These are phyloP conservation scores for Yamadazyma conglobata DNA, from an alignment of 1,139 yeast genomes.

Conservation along the genomic window DNA sequence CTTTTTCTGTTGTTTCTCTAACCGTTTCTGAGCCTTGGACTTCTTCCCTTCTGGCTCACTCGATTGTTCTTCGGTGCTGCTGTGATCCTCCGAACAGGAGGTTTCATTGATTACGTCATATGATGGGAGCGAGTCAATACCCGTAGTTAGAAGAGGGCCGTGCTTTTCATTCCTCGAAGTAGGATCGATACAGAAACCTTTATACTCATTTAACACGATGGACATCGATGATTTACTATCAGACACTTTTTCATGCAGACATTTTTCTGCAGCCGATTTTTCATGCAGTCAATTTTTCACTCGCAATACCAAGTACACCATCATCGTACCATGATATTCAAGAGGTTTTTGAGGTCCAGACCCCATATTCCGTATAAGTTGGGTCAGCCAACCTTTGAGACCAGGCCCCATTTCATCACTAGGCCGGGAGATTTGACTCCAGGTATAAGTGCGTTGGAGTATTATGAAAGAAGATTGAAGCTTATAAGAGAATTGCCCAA, in stretches of 20 bases:
- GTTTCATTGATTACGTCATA: constrained; percentile 9
- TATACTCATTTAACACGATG: constrained; percentile 18
- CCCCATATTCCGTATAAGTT: constrained; percentile 32
- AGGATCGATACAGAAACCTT: constrained; percentile 21
- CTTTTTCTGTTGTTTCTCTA: constrained; percentile 29
- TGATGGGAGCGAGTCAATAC: constrained; percentile 33
- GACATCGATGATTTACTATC: constrained; percentile 9
- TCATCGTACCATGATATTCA: constrained; percentile 3
- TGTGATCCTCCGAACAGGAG: neutral
- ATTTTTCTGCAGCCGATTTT: no score
- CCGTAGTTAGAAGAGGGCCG: constrained; percentile 18
- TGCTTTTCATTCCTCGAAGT: constrained; percentile 6
- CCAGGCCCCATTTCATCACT: constrained; percentile 71
- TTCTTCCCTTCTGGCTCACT: constrained; percentile 13
- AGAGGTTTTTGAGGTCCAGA: constrained; percentile 7
- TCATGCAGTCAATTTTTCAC: neutral
- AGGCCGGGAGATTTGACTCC: constrained; percentile 81
- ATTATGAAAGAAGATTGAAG: constrained; percentile 62
- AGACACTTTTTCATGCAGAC: no score
- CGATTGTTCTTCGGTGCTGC: neutral
- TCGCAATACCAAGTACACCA: constrained; percentile 1
- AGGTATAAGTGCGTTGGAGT: constrained; percentile 81
- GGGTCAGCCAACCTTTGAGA: constrained; percentile 87
- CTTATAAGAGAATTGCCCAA: constrained; percentile 58
- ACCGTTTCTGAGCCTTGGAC: constrained; percentile 28